phyloP scores from a whole-genome alignment of 2,329 filamentous ascomycete genomes.

The Keithomyces neogunnii region DNA sequence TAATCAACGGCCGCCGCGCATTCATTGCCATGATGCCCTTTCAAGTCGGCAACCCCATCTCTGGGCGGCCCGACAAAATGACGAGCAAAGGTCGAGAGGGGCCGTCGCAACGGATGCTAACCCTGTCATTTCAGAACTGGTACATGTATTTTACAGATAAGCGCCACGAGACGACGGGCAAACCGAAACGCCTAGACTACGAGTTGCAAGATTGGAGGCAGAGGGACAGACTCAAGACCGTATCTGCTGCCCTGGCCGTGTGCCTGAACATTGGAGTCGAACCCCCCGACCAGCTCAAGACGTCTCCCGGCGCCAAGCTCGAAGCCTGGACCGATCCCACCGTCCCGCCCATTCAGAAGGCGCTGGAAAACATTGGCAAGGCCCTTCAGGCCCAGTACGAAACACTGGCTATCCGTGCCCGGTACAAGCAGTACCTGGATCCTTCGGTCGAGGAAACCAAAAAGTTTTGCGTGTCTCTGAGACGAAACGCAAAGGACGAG shows the following conservation, averaged over 20 bases:
- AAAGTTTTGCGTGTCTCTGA: constrained; percentile 85
- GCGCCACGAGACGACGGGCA: constrained; percentile 88
- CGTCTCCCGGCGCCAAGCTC: constrained; percentile 82
- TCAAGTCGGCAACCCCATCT: no score
- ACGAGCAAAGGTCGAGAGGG: no score
- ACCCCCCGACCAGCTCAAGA: constrained; percentile 93
- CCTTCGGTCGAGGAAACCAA: constrained; percentile 96
- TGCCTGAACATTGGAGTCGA: constrained; percentile 97
- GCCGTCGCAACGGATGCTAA: not conserved
- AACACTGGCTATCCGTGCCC: constrained; percentile 85
- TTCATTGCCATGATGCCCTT: not conserved
- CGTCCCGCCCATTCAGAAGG: constrained; percentile 69
- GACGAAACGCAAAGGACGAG: constrained; percentile 91
- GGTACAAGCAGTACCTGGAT: constrained; percentile 95
- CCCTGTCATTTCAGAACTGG: constrained; percentile 59
- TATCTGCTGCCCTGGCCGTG: constrained; percentile 86
- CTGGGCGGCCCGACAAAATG: no score
- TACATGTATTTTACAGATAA: constrained; percentile 99
- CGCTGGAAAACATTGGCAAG: constrained; percentile 91
- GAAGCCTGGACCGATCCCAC: constrained; percentile 97
- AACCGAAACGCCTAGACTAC: constrained; percentile 60
- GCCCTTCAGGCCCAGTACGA: constrained; percentile 95
- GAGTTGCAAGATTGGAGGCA: constrained; percentile 91
- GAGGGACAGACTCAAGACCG: constrained; percentile 91
- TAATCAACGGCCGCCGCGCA: not conserved